These are phyloP conservation scores for Paramecium primaurelia DNA, from an alignment of 73 alveolate genomes.

Conservation along the genomic window DNA sequence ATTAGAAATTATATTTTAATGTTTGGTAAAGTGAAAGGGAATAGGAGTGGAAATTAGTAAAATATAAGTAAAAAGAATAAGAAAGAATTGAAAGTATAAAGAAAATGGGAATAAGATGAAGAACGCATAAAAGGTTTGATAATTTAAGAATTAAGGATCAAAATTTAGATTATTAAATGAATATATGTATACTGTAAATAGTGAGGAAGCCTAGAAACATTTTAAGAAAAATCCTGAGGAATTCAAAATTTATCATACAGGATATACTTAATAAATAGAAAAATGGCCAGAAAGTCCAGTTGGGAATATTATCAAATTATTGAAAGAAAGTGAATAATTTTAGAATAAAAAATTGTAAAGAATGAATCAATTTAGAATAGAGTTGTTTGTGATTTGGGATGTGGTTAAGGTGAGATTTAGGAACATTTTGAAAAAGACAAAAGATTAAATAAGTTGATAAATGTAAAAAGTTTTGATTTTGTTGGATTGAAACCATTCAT, in stretches of 20 bases:
- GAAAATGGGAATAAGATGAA: neutral
- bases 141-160: conserved; percentile 28
- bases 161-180: conserved; percentile 90
- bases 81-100: neutral
- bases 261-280: conserved; percentile 75
- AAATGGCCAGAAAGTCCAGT: conserved; percentile 94
- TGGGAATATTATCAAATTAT: conserved; percentile 70
- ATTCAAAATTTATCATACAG: conserved; percentile 83
- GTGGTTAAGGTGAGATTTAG: conserved; percentile 86
- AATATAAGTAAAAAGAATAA: neutral
- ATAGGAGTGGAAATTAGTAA: neutral
- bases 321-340: conserved; percentile 66
- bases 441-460: conserved; percentile 22
- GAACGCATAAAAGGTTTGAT: neutral
- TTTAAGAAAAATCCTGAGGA: conserved; percentile 74
- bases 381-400: conserved; percentile 89
- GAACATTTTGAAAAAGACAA: conserved; percentile 40
- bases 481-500: conserved; percentile 43
- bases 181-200: conserved; percentile 80
- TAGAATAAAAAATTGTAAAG: conserved; percentile 44
- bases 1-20: neutral
- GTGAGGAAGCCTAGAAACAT: conserved; percentile 71
- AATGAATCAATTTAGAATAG: neutral
- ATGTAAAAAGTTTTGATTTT: neutral
- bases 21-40: neutral